Evolutionary conservation across 108 stramenopile species (phyloP), one percentile per base, ranked within the genome.

Genomic region (Skeletonema costatum): DNA sequence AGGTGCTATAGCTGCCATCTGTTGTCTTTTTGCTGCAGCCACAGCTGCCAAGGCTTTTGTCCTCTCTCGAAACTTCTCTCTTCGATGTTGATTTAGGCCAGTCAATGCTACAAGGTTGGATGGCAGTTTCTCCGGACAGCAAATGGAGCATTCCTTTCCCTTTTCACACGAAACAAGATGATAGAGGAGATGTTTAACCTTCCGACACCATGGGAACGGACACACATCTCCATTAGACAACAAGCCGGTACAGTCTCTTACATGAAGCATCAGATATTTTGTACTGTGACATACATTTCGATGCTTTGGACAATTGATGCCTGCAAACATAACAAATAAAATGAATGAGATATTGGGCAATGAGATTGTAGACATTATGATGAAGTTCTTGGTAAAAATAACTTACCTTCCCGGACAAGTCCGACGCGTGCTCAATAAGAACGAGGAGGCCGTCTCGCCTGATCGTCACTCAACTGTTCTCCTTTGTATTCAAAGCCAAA

Each of bases 151-250:
- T 17, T 71, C 46, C 6, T 76, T 73, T 19, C 81, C 73, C 6
- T 88, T 58, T 13, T 74, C 59, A 75, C 97, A 96, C 10, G 90
- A 72, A 35, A 95, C 89, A 38, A 97, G 79, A 75, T 96, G 97
- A 64, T 84, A 90, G 5, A 97, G 80, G n/a, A 97, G 75, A 75
- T 95, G 89, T 66, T 96, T 96, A 36, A 88, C 83, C 71, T 94
- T 92, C 5, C 93, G 87, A 80, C 97, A 97, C 97, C 97, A 97
- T 29, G 92, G 92, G 75, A 95, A 96, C n/a, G 92, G 93, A 72
- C 97, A 97, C n/a, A 90, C 77, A 71, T 94, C 91, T 63, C 84
- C 88, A 25, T 90, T 86, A 29, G 89, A 83, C 38, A 89, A 86
- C 51, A 88, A 86, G 41, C 96, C 96, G 8, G 89, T 84, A 80